Evolutionary conservation across 345 rosid genomes (phyloP), one percentile per base, ranked within the genome.

Genomic region (Populus davidiana): DNA sequence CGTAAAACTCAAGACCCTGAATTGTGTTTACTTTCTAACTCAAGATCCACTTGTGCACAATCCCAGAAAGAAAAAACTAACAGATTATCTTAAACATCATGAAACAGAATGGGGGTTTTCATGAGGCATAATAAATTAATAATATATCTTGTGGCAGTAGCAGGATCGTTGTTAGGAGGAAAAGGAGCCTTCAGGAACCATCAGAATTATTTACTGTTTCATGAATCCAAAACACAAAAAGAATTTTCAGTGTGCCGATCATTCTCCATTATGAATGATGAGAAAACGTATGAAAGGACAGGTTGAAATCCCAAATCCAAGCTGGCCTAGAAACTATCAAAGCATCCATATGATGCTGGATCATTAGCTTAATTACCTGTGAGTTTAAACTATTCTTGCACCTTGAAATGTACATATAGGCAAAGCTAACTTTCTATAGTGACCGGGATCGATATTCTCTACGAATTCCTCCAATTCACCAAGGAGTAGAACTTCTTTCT

Each of bases 381-480:
- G 91, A 86, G 82, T 89, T 87, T 80, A 80, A 81, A 70, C 93
- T 88, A 85, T 54, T 88, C 33, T 85, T 61, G 85, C 91, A 87
- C 77, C 78, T 81, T 1, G 90, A 82, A 13, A 89, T 81, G 81
- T 71, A 79, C 90, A 88, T 31, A 89, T 10, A 59, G 89, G 90
- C 67, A 86, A 62, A 77, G 91, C 91, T 81, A 89, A 43, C 79
- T 50, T 86, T 75, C 90, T 76, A 71, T 88, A 88, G 70, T 89
- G 93, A 68, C 73, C 89, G 17, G 93, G 90, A 61, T 89, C 91
- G 31, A 91, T 70, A 54, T 80, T 86, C 69, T 91, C 90, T 29
- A 87, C 86, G 6, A 91, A 68, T 71, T 91, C 91, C 77, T 89
- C 91, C 44, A 91, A 71, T 71, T 91, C 93, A 47, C 84, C 87